Percentiles rank a stretch among this genome's conserved stretches.
phyloP scores from a whole-genome alignment of 2,329 filamentous ascomycete genomes.

The Aspergillus amoenus region DNA sequence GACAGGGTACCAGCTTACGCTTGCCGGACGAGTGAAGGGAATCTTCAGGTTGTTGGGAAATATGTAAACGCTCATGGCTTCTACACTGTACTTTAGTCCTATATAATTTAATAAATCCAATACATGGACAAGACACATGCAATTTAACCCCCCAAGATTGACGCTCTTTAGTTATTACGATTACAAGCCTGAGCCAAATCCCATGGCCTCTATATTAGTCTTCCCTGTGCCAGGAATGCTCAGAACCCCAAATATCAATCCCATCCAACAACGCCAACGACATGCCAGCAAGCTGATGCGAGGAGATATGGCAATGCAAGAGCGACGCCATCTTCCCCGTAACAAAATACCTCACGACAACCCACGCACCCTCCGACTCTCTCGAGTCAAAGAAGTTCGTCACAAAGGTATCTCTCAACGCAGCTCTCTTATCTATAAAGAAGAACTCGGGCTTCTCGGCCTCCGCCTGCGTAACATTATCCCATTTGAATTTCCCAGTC shows the following conservation, averaged over 20 bases:
- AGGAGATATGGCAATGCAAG: conserved; percentile 53
- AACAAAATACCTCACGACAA: conserved; percentile 48
- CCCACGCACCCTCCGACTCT: conserved; percentile 36
- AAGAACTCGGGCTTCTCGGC: conserved; percentile 42
- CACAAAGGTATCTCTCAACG: conserved; percentile 43
- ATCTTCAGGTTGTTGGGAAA: conserved; percentile 39
- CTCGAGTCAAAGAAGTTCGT: conserved; percentile 22
- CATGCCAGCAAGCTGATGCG: conserved; percentile 51
- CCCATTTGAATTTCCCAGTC: conserved; percentile 40
- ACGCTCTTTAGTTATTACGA: background rate
- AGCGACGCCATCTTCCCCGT: conserved; percentile 49
- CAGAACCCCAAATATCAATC: conserved; percentile 43
- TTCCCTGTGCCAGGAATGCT: background rate
- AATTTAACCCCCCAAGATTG: background rate
- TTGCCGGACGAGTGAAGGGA: conserved; percentile 41
- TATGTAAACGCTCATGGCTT: conserved; percentile 25
- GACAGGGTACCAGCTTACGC: conserved; percentile 47
- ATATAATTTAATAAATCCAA: background rate
- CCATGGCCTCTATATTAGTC: no score
- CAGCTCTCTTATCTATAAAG: conserved; percentile 38
- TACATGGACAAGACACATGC: background rate
- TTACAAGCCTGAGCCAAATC: background rate
- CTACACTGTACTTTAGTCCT: background rate
- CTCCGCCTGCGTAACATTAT: conserved; percentile 42
- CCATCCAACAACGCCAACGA: conserved; percentile 50